Evolutionary conservation across 1,139 yeast genomes (phyloP), one percentile per base, ranked within the genome.

Genomic region (Candida pseudocylindracea): DNA sequence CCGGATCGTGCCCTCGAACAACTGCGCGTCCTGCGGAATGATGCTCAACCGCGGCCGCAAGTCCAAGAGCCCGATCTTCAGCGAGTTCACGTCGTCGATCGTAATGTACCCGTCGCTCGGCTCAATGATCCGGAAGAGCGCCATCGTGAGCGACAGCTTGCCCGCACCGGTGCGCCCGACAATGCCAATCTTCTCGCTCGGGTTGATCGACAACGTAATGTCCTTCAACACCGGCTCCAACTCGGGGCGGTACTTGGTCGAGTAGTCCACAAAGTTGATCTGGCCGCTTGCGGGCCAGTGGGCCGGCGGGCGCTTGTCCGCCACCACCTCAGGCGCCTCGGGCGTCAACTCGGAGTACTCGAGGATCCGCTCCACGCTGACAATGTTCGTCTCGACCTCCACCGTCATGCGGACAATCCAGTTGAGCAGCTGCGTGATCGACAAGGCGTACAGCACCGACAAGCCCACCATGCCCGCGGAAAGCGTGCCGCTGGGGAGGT

Each of bases 351-450:
- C 50, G 12, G 93, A 67, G 52, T 88, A 88, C 51, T 88, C 96
- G 53, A 79, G 59, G 36, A 85, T 74, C 60, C 98, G 74, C 55
- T 88, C 98, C 31, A 88, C 96, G 7, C 93, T 79, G 31, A 88
- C 96, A 56, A 88, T 85, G 50, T 85, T 85, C 10, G 95, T 81
- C 50, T 88, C 98, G 34, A 88, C 93, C 45, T 85, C 96, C 35
- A 85, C 96, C 1, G 94, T 81, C 96, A 85, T 85, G 55, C 96
- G 67, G 28, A 88, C 95, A 52, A 85, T 81, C 96, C 96, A 85
- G 53, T 85, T 85, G 53, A 88, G 65, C 0, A 93, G 66, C 53
- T 85, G 95, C 0, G 96, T 88, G 38, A 83, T 67, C 52, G 83
- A 93, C 42, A 88, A 63, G 4, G 96, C 88, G 50, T 88, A 88